phyloP scores from a whole-genome alignment of 2,329 filamentous ascomycete species.

The Paracoccidioides brasiliensis region DNA sequence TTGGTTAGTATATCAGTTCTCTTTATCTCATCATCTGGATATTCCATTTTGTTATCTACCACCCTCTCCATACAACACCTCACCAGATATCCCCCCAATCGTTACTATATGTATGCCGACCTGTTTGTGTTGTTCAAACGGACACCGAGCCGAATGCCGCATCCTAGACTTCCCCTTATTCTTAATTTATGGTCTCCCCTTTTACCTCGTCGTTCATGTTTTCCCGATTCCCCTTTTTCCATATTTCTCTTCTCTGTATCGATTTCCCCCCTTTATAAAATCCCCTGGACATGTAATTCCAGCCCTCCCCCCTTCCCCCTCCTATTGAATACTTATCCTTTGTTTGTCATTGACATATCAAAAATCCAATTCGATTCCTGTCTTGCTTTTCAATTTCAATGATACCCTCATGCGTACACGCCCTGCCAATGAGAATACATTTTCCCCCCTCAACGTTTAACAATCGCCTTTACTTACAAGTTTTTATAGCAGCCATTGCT shows the following conservation, averaged over 20 bases:
- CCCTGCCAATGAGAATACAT: background rate
- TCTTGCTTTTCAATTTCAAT: constrained; percentile 22
- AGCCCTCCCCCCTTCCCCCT: background rate
- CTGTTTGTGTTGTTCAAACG: background rate
- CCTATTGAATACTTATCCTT: background rate
- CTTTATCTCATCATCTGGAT: constrained; percentile 6
- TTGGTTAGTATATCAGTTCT: constrained; percentile 24
- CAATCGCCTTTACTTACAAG: background rate
- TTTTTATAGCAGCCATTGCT: constrained; percentile 10
- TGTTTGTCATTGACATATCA: constrained; percentile 1
- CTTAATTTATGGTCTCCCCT: background rate
- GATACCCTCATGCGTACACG: background rate
- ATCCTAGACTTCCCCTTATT: constrained; percentile 1
- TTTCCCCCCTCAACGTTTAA: background rate
- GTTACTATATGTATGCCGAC: background rate
- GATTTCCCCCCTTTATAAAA: background rate
- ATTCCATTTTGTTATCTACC: constrained; percentile 3
- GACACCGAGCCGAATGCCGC: background rate
- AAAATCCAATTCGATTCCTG: constrained; percentile 6
- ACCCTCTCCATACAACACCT: background rate
- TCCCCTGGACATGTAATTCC: background rate
- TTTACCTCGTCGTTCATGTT: background rate
- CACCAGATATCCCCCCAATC: background rate
- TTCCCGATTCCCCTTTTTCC: background rate
- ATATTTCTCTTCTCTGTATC: background rate